Evolutionary conservation across 495 filamentous ascomycete genomes (phyloP), one percentile per base, ranked within the genome.

Genomic region (Arthonia radiata): DNA sequence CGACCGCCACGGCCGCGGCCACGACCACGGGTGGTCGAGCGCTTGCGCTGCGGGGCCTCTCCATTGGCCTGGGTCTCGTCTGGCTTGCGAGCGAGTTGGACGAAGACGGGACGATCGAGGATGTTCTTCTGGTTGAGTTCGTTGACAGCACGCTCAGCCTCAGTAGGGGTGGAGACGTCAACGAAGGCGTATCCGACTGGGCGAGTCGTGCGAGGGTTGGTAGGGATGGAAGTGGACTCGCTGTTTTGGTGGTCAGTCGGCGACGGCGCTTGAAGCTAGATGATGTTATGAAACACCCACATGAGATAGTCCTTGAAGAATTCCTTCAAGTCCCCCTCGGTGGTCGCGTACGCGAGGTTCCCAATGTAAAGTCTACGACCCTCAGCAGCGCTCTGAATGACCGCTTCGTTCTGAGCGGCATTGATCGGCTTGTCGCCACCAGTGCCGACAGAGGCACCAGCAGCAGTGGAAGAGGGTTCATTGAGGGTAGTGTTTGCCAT

Each of bases 291-390:
- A 4, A 37, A 23, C 36, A 76, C 86, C 68, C 68, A 99, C 89
- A 99, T 73, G 55, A 79, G 71, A 70, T 82, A 93, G 53, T 64
- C 71, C 57, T 76, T 75, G 70, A 99, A 99, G 65, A 99, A 99
- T 31, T 81, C 79, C 59, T 82, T 91, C 61, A 99, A 76, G 65
- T 92, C 79, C 67, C 77, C 86, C 76, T 94, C 86, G 46, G 81
- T 89, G 63, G 86, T 94, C 67, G 86, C 81, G 52, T 97, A 94
- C 31, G 86, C 86, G 65, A 97, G 79, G 60, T 97, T 97, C 53
- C 86, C 86, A 60, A 94, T 94, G 58, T 97, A 97, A 37, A 97
- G 67, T 57, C 86, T 79, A 62, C 86, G 78, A 48, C 86, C 89
- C 58, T 97, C 86, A 50, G 86, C 81, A 47, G 86, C 86, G 57